Conservation (phyloP, 768 basidiomycete genomes). For the Phanerochaete sordida region DNA sequence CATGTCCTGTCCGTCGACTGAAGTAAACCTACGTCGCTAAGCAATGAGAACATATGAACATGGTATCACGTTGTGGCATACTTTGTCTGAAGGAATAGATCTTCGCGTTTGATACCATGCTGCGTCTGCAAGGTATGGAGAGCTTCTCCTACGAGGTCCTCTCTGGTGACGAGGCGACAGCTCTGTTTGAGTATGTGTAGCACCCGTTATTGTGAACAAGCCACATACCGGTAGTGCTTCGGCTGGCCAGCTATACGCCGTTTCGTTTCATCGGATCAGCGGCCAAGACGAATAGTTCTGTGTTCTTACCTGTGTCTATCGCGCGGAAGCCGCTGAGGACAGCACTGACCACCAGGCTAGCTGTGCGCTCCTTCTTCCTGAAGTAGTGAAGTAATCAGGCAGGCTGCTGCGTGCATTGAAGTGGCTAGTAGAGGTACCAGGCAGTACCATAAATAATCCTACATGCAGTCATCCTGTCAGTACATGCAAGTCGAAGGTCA, state of each 20-base stretch:
- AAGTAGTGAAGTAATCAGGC: slow-evolving; percentile 1
- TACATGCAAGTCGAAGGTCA: background rate
- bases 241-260: slow-evolving; percentile 62
- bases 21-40: slow-evolving; percentile 55
- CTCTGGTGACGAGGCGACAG: slow-evolving; percentile 37
- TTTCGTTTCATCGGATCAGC: too few relatives aligned
- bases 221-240: slow-evolving; percentile 63
- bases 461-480: slow-evolving; percentile 7
- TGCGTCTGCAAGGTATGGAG: slow-evolving; percentile 51
- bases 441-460: slow-evolving; percentile 15
- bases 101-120: slow-evolving; percentile 62
- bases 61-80: slow-evolving; percentile 23
- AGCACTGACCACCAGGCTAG: slow-evolving; percentile 64
- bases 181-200: background rate
- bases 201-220: background rate
- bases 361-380: slow-evolving; percentile 78
- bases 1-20: slow-evolving; percentile 68
- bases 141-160: slow-evolving; percentile 79
- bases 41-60: background rate
- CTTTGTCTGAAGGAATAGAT: slow-evolving; percentile 82
- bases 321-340: slow-evolving; percentile 75
- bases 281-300: too few relatives aligned
- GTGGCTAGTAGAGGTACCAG: slow-evolving; percentile 1
- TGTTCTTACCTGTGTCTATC: slow-evolving; percentile 75
- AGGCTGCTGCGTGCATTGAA: background rate